Conservation (phyloP, 2,329 filamentous ascomycete species). For the Dactylellina drechsleri region DNA sequence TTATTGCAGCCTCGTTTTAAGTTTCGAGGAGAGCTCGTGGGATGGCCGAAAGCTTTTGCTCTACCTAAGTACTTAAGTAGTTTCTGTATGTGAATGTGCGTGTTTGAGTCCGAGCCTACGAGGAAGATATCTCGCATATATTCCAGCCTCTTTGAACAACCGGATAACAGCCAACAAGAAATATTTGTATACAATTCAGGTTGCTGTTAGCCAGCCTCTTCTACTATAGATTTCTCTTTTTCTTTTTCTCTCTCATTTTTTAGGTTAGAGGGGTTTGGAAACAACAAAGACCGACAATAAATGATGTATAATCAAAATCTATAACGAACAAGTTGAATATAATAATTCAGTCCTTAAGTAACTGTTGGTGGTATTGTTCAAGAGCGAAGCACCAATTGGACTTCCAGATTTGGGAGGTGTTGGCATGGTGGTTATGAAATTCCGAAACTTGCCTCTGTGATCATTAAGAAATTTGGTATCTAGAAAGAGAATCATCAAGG, state of each 20-base stretch:
- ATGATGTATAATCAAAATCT: no score
- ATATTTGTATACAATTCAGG: neutral
- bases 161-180: neutral
- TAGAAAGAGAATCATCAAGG: conserved; percentile 20
- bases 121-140: no score
- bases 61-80: no score
- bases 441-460: conserved; percentile 6
- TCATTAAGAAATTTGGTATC: conserved; percentile 32
- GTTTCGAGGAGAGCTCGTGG: no score
- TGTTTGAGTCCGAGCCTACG: no score
- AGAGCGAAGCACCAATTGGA: conserved; percentile 3
- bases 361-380: conserved; percentile 11
- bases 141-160: no score
- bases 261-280: neutral
- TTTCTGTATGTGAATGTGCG: no score
- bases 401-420: conserved; percentile 38
- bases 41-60: no score
- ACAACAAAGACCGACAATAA: no score
- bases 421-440: conserved; percentile 18
- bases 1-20: no score
- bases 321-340: no score
- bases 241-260: neutral
- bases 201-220: neutral
- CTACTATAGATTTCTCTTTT: neutral
- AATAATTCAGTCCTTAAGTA: no score